Percentiles rank a stretch among this genome's conserved stretches.
phyloP scores from a whole-genome alignment of 2,329 filamentous ascomycete genomes.

The Thielaviopsis populi region DNA sequence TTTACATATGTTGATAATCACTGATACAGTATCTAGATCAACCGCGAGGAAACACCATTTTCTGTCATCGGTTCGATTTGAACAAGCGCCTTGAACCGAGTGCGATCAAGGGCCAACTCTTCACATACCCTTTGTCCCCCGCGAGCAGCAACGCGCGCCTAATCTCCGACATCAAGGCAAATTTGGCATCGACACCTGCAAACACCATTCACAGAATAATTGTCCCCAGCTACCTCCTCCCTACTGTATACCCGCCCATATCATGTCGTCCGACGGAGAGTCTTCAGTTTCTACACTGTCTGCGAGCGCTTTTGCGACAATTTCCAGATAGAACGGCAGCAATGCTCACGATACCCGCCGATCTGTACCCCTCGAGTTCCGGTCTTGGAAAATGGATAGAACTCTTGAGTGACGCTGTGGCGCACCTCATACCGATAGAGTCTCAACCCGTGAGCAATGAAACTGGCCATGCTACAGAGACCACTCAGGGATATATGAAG shows the following conservation, averaged over 20 bases:
- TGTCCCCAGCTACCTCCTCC: conserved; percentile 72
- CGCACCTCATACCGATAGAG: conserved; percentile 46
- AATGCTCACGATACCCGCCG: conserved; percentile 62
- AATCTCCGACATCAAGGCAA: conserved; percentile 40
- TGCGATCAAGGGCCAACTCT: conserved; percentile 35
- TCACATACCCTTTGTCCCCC: conserved; percentile 23
- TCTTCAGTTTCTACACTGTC: conserved; percentile 64
- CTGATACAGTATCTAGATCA: conserved; percentile 2
- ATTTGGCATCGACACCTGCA: conserved; percentile 41
- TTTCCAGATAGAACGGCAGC: conserved; percentile 51
- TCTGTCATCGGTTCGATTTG: conserved; percentile 62
- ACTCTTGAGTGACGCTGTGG: conserved; percentile 64
- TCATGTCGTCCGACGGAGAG: conserved; percentile 56
- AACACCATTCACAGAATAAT: conserved; percentile 63
- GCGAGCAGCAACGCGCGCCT: conserved; percentile 33
- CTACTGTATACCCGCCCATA: conserved; percentile 62
- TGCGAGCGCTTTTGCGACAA: conserved; percentile 59
- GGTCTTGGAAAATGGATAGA: conserved; percentile 80
- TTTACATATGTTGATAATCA: not conserved
- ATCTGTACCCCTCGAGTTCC: conserved; percentile 59
- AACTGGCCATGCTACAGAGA: conserved; percentile 7
- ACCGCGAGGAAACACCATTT: conserved; percentile 26
- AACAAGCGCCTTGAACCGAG: conserved; percentile 43
- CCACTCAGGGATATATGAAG: conserved; percentile 58
- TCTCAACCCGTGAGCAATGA: conserved; percentile 13